Evolutionary conservation across 129 eudicot genomes (phyloP).

Genomic region (Artemisia argyi): DNA sequence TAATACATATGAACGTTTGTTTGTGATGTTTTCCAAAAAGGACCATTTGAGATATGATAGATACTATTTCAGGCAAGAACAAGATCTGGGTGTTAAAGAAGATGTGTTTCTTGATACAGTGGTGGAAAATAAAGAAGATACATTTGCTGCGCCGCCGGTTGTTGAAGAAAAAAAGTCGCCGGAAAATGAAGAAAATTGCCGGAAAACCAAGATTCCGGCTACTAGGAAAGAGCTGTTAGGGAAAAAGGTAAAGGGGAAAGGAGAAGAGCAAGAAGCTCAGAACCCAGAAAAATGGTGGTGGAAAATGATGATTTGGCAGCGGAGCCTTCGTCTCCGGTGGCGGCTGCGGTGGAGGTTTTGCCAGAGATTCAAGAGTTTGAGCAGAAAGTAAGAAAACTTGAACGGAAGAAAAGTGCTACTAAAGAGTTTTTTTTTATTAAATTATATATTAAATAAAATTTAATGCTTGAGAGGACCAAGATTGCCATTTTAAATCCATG

Average conservation of each 20-base stretch:
- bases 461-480: too few relatives aligned
- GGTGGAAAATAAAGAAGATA: constrained; percentile 25
- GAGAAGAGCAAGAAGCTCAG: constrained; percentile 33
- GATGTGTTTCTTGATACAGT: constrained; percentile 42
- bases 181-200: constrained; percentile 13
- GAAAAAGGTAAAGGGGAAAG: constrained; percentile 36
- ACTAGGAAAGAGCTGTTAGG: neutral
- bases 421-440: constrained; percentile 65
- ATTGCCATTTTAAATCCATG: too few relatives aligned
- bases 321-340: constrained; percentile 33
- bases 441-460: too few relatives aligned
- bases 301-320: constrained; percentile 27
- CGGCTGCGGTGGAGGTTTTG: constrained; percentile 4
- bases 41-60: constrained; percentile 42
- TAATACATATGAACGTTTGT: too few relatives aligned
- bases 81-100: constrained; percentile 29
- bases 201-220: constrained; percentile 12
- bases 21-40: too few relatives aligned
- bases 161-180: neutral
- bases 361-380: constrained; percentile 22
- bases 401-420: constrained; percentile 50
- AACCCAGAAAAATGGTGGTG: constrained; percentile 28
- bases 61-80: constrained; percentile 40
- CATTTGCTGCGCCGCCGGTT: constrained; percentile 13
- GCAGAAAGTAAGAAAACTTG: constrained; percentile 12